Evolutionary conservation across 176 grass and related monocot genomes (phyloP).

Genomic region (Cymbopogon citratus): DNA sequence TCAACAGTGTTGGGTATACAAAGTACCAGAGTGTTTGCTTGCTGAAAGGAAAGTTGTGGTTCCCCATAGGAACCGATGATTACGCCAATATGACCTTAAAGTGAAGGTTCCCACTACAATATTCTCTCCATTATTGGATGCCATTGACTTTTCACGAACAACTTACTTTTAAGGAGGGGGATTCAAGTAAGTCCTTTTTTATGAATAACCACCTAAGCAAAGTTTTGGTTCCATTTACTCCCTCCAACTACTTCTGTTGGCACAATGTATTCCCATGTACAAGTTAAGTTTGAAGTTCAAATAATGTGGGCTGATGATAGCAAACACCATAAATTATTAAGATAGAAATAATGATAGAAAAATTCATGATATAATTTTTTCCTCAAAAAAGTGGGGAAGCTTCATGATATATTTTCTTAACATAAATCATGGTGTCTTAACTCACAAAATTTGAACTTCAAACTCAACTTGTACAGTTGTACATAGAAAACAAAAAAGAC

Average conservation of each 20-base stretch:
- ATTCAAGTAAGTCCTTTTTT: background rate
- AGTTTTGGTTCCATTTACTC: background rate
- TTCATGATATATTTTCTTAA: background rate
- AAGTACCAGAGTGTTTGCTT: background rate
- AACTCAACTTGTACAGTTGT: background rate
- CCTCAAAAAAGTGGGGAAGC: background rate
- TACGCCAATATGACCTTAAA: background rate
- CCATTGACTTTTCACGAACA: background rate
- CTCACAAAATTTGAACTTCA: background rate
- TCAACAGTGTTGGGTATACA: background rate
- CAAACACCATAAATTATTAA: background rate
- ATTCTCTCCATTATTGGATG: background rate
- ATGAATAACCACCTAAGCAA: background rate
- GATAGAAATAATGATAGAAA: too few species aligned
- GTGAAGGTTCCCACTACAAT: background rate
- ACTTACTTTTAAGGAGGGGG: background rate
- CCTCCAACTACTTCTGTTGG: background rate
- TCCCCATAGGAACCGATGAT: background rate
- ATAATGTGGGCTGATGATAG: background rate
- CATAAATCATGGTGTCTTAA: background rate
- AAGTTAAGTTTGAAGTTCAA: background rate
- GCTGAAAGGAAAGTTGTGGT: background rate
- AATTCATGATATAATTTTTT: too few species aligned
- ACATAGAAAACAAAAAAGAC: background rate
- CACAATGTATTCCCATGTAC: background rate